Conservation (phyloP, 169 alveolate genomes). For the Nephromyces sp. region DNA sequence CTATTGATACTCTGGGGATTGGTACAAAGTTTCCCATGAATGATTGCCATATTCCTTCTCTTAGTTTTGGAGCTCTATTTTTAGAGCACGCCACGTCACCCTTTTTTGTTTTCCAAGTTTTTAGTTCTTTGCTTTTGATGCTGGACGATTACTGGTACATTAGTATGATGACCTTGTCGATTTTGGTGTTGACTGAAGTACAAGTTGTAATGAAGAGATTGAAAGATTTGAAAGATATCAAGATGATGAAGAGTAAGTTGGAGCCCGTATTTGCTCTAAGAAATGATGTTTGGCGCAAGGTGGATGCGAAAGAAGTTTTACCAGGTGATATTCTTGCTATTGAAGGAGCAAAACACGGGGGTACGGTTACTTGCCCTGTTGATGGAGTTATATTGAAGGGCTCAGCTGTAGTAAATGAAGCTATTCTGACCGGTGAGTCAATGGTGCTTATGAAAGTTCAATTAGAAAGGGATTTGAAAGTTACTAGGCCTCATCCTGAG, state of each 20-base stretch:
- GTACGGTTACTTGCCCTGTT: conserved; percentile 3
- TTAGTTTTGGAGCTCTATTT: conserved; percentile 76
- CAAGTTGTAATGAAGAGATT: conserved; percentile 49
- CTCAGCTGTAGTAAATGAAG: conserved; percentile 46
- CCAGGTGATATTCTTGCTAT: conserved; percentile 84
- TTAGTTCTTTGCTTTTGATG: conserved; percentile 86
- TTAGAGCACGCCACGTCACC: conserved; percentile 89
- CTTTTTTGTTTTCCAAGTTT: conserved; percentile 88
- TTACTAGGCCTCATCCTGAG: neutral
- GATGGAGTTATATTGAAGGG: conserved; percentile 33
- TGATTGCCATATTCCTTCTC: conserved; percentile 60
- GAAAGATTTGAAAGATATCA: conserved; percentile 49
- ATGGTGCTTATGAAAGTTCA: neutral
- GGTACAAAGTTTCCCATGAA: no score
- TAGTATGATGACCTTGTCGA: conserved; percentile 75
- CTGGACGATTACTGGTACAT: conserved; percentile 91
- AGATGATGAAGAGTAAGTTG: conserved; percentile 79
- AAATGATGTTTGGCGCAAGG: conserved; percentile 71
- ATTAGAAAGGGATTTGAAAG: neutral
- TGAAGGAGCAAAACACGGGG: conserved; percentile 1
- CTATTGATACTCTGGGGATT: no score
- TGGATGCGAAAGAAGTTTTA: conserved; percentile 66
- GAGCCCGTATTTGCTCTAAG: conserved; percentile 69
- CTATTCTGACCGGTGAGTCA: conserved; percentile 61
- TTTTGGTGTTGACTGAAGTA: conserved; percentile 67